phyloP scores from a whole-genome alignment of 2,329 filamentous ascomycete species.

The Aspergillus sp. region DNA sequence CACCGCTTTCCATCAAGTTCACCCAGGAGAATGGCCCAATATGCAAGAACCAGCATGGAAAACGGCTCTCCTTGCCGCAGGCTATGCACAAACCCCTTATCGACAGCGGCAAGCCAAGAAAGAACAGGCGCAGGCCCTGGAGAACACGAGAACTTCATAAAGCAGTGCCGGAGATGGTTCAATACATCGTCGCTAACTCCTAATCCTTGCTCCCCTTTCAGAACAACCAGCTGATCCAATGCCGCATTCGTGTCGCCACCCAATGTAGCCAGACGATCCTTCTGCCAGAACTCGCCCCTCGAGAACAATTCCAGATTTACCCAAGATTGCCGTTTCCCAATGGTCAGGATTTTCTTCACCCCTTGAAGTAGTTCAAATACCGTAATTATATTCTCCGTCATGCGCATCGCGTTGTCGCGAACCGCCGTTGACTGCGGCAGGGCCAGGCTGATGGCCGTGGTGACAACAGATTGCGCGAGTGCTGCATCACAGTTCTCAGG shows the following conservation, averaged over 20 bases:
- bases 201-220: neutral
- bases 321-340: conserved; percentile 20
- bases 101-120: conserved; percentile 27
- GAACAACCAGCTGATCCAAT: conserved; percentile 14
- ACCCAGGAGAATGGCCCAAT: conserved; percentile 28
- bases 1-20: conserved; percentile 23
- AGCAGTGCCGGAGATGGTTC: conserved; percentile 25
- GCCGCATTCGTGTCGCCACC: conserved; percentile 22
- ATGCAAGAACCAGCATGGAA: conserved; percentile 24
- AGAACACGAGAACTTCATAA: conserved; percentile 21
- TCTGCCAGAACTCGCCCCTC: conserved; percentile 48
- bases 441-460: conserved; percentile 26
- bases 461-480: conserved; percentile 30
- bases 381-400: conserved; percentile 26
- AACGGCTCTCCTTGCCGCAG: conserved; percentile 20
- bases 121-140: conserved; percentile 23
- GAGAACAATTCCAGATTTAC: conserved; percentile 55
- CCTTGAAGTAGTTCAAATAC: conserved; percentile 31
- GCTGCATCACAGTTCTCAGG: conserved; percentile 30
- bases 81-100: conserved; percentile 22
- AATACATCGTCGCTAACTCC: conserved; percentile 20
- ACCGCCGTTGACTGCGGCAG: conserved; percentile 17
- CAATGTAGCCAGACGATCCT: conserved; percentile 22
- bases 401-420: neutral
- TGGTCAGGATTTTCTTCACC: conserved; percentile 25